phyloP scores from a whole-genome alignment of 768 basidiomycete genomes.

The Lactarius deliciosus region DNA sequence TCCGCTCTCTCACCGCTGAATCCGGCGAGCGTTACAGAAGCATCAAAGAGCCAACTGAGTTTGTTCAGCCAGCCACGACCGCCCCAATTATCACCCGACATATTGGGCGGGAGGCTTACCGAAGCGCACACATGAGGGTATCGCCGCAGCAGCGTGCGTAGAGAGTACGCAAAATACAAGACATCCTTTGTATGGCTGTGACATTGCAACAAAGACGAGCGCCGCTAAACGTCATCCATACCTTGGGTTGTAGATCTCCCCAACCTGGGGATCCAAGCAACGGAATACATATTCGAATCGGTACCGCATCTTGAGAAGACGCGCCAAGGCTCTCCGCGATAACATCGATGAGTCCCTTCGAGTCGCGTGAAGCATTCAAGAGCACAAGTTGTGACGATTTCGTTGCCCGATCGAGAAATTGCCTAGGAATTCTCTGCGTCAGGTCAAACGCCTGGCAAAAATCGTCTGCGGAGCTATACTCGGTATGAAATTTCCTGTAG shows the following conservation, averaged over 20 bases:
- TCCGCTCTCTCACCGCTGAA: constrained; percentile 64
- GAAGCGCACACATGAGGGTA: constrained; percentile 64
- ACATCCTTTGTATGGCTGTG: constrained; percentile 51
- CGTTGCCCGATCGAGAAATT: constrained; percentile 39
- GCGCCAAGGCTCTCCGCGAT: constrained; percentile 22
- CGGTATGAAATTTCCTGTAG: constrained; percentile 15
- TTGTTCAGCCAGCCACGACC: constrained; percentile 74
- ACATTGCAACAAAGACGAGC: constrained; percentile 7
- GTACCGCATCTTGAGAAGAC: constrained; percentile 23
- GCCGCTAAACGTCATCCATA: constrained; percentile 37
- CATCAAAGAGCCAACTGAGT: constrained; percentile 78
- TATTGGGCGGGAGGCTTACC: constrained; percentile 62
- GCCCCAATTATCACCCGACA: constrained; percentile 58
- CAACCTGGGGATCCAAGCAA: constrained; percentile 48
- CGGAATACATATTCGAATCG: constrained; percentile 29
- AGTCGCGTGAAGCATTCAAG: constrained; percentile 16
- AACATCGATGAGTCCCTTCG: constrained; percentile 11
- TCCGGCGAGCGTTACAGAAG: constrained; percentile 66
- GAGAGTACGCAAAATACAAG: constrained; percentile 65
- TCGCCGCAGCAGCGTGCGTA: constrained; percentile 60
- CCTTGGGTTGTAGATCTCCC: constrained; percentile 61
- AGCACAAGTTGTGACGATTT: constrained; percentile 21
- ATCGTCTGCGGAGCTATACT: constrained; percentile 50
- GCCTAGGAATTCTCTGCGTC: constrained; percentile 55
- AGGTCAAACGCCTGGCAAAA: constrained; percentile 77